Evolutionary conservation across 805 yeast species (phyloP), one percentile per base, ranked within the genome.

Genomic region (Candida tallmaniae): DNA sequence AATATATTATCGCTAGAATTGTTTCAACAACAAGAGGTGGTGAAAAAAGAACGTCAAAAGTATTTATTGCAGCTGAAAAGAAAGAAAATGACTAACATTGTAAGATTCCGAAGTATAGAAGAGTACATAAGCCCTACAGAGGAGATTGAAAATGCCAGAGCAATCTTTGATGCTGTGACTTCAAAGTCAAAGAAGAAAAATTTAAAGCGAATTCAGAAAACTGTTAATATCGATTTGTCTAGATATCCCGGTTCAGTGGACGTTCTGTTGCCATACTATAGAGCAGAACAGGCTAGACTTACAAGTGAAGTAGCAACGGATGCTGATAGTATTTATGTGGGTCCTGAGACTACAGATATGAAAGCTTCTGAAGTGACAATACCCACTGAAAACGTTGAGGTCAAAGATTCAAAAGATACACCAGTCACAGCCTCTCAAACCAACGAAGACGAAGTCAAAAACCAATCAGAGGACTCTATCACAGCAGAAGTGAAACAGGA

Each of bases 1-100:
- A 93, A 93, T 55, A 62, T 78, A 2, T 65, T 76, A 18, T 83
- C 96, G 3, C 64, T 93, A 44, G 78, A 83, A 42, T 68, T 74
- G 48, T 93, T 84, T 52, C 76, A 81, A 47, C 94, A 89, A 48
- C 90, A 85, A 51, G 98, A 93, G 54, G 64, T 82, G 27, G 80
- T 77, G 30, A 80, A 86, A 48, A 87, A 86, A 53, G 80, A 81
- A 54, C 74, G 73, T 35, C 90, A 89, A 50, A 65, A 89, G 36
- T 86, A 82, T 29, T 60, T 83, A 39, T 76, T 84, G 55, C 68
- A 77, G 39, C 81, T 81, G 50, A 76, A 71, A 47, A 74, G 89
- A 42, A 65, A 65, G 27, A 77, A 75, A 47, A 58, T 93, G 45
- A 65, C 65, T 3, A 72, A 83, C 35, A 77, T 80, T 7, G 52